Base-by-base conservation (phyloP, 2,329 filamentous ascomycete species). In the Neonectria ditissima region DNA sequence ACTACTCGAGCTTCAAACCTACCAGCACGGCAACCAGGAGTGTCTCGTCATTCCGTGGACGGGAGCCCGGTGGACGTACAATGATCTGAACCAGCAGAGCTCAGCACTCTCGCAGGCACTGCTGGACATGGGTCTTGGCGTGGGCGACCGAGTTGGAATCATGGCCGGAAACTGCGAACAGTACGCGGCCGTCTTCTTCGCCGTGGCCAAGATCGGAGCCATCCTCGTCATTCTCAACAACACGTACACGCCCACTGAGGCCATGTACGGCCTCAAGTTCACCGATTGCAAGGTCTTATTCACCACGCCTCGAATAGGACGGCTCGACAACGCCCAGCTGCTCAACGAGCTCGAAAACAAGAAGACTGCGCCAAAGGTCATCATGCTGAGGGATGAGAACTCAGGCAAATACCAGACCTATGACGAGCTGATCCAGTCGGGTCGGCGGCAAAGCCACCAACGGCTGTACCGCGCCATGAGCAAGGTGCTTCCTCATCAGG, bases 141-240 rank as follows among this genome's bases (percentile, higher is more conserved):
- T 87, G 30, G 91, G 91, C 37, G 91, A 93, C 75, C 84, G 91
- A 14, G 84, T 94, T 28, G 91, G 88, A 30, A 89, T 94, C 68
- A 92, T 93, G 89, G 91, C 91, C 78, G 72, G 94, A 81, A 80
- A 97, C 86, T 81, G 94, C 83, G 80, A 97, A 86, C 84, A 97
- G 87, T 95, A 95, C 88, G 79, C 91, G 30, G 85, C 90, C 3
- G 84, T 93, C 16, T 92, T 93, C 81, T 93, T 93, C 69, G 91
- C 90, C 4, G 89, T 88, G 11, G 88, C 89, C 43, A 84, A 87
- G 50, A 84, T 91, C 18, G 89, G 90, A 10, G 89, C 86, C 50
- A 88, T 91, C 48, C 81, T 94, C 55, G 91, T 94, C 28, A 92
- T 94, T 47, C 81, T 94, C 68, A 94, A 94, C 80, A 94, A 93